These are phyloP conservation scores for Amanita exitialis DNA, from an alignment of 768 basidiomycete genomes.

Conservation along the genomic window DNA sequence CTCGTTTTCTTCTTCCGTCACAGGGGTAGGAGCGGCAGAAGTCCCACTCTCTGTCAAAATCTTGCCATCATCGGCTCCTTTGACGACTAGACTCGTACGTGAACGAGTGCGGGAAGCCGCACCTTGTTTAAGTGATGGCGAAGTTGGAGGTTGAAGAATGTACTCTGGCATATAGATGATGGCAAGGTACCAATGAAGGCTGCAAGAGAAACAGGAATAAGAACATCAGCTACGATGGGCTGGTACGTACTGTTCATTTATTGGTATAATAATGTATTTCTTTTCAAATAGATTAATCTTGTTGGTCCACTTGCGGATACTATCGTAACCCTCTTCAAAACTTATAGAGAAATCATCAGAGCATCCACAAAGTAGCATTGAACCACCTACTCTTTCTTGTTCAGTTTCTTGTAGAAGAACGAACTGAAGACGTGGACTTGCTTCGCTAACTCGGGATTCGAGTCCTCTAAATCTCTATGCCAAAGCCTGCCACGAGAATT, in stretches of 20 bases:
- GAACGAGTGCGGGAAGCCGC: constrained; percentile 3
- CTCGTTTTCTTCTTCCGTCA: constrained; percentile 21
- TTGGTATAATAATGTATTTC: constrained; percentile 89
- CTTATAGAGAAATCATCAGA: constrained; percentile 16
- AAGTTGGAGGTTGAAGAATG: constrained; percentile 31
- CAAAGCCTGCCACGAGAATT: constrained; percentile 42
- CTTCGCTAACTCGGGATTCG: constrained; percentile 51
- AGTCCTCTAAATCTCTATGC: constrained; percentile 46
- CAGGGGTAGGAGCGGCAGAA: constrained; percentile 13
- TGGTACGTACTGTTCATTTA: constrained; percentile 80
- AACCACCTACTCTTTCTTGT: constrained; percentile 46
- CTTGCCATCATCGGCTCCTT: constrained; percentile 8
- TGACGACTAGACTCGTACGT: constrained; percentile 4
- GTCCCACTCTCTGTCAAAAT: not conserved
- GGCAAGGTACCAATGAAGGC: constrained; percentile 95
- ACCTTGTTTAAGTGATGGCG: not conserved
- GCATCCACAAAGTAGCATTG: not conserved
- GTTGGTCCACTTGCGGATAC: constrained; percentile 90
- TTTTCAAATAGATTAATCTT: constrained; percentile 85
- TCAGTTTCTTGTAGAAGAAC: constrained; percentile 96
- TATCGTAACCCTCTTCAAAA: constrained; percentile 60
- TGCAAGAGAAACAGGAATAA: constrained; percentile 19
- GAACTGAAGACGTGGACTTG: constrained; percentile 91
- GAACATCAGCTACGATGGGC: not conserved
- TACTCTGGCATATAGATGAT: constrained; percentile 81